Conservation (phyloP, 495 filamentous ascomycete species). For the Usnea hakonensis region DNA sequence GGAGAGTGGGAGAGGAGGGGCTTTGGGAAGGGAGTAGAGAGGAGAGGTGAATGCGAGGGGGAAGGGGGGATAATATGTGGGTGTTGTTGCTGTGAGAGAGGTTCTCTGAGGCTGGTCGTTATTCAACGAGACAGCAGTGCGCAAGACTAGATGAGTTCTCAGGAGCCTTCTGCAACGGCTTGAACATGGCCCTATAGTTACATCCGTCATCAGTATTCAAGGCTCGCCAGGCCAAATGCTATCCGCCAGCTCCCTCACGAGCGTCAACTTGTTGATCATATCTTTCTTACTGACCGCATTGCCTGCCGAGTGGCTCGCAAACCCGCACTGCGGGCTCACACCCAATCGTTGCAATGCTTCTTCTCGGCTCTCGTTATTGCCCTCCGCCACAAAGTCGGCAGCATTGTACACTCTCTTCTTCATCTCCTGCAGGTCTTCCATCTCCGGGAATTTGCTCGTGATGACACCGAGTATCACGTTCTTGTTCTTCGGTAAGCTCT, state of each 20-base stretch:
- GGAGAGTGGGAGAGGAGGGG: too few species aligned
- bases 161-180: too few species aligned
- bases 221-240: constrained; percentile 65
- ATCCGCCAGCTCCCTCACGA: constrained; percentile 63
- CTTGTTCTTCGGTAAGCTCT: constrained; percentile 62
- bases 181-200: not conserved
- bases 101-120: too few species aligned
- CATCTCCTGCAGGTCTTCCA: constrained; percentile 69
- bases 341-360: constrained; percentile 61
- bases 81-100: too few species aligned
- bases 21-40: too few species aligned
- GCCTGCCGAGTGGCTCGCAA: constrained; percentile 62
- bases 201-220: constrained; percentile 17
- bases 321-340: constrained; percentile 74
- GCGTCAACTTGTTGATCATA: constrained; percentile 60
- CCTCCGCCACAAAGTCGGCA: constrained; percentile 63
- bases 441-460: constrained; percentile 61
- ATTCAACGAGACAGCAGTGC: too few species aligned
- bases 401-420: constrained; percentile 60
- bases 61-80: too few species aligned
- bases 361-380: constrained; percentile 52
- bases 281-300: constrained; percentile 58
- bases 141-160: too few species aligned
- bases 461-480: constrained; percentile 71
- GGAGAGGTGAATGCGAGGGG: too few species aligned